Evolutionary conservation across 2,329 filamentous ascomycete genomes (phyloP).

Genomic region (Cladosporium austrohemisphaericum): DNA sequence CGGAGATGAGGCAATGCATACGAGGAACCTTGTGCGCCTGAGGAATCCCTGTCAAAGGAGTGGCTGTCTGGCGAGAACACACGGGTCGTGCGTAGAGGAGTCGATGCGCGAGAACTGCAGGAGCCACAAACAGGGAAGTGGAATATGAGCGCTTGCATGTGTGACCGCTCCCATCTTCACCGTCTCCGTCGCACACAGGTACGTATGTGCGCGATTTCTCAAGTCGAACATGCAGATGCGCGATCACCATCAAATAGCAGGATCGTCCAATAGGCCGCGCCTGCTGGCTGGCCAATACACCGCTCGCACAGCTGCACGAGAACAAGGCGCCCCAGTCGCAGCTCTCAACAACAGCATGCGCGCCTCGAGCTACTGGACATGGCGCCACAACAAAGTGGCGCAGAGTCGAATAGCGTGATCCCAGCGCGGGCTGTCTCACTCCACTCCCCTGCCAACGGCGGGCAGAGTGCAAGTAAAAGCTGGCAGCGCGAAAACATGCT

Average conservation of each 20-base stretch:
- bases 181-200: too few species aligned
- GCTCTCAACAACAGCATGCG: slow-evolving; percentile 8
- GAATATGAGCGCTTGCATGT: not conserved
- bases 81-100: slow-evolving; percentile 1
- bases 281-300: not conserved
- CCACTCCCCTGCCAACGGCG: slow-evolving; percentile 12
- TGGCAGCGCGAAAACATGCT: slow-evolving; percentile 3
- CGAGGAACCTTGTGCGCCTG: not conserved
- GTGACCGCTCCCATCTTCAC: too few species aligned
- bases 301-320: not conserved
- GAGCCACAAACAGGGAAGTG: not conserved
- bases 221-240: not conserved
- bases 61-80: slow-evolving; percentile 3
- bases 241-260: not conserved
- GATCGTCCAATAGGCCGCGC: not conserved
- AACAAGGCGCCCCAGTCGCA: not conserved
- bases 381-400: slow-evolving; percentile 10
- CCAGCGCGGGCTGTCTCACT: slow-evolving; percentile 12
- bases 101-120: not conserved
- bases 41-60: not conserved
- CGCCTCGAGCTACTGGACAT: not conserved
- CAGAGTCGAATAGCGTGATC: slow-evolving; percentile 8
- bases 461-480: not conserved
- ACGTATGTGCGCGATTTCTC: not conserved
- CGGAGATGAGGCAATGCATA: too few species aligned